Evolutionary conservation across 192 early-diverging fungal species (phyloP).

Genomic region (Entomortierella parvispora): DNA sequence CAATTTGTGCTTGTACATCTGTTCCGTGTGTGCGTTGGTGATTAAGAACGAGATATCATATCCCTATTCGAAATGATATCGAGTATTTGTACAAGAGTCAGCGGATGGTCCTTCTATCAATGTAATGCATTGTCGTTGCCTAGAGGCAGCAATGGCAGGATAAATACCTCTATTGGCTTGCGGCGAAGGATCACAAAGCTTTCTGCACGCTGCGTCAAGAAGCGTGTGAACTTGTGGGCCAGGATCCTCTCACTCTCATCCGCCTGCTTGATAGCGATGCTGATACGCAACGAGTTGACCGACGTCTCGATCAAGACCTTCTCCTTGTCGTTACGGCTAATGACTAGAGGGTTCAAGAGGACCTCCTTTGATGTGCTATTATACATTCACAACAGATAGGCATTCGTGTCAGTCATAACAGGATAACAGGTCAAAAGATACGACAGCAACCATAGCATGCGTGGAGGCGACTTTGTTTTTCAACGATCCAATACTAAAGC

Average conservation of each 20-base stretch:
- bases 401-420: neutral
- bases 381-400: neutral
- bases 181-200: slow-evolving; percentile 93
- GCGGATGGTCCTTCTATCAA: too few relatives aligned
- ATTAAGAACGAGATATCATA: slow-evolving; percentile 98
- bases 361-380: slow-evolving; percentile 81
- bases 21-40: slow-evolving; percentile 97
- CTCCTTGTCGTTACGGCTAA: slow-evolving; percentile 93
- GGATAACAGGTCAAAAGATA: too few relatives aligned
- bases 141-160: too few relatives aligned
- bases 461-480: too few relatives aligned
- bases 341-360: slow-evolving; percentile 85
- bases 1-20: slow-evolving; percentile 99
- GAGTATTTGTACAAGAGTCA: too few relatives aligned
- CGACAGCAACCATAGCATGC: too few relatives aligned
- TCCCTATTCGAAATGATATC: too few relatives aligned
- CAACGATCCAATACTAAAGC: too few relatives aligned
- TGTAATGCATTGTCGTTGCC: too few relatives aligned
- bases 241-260: slow-evolving; percentile 96
- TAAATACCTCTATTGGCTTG: slow-evolving; percentile 83
- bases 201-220: slow-evolving; percentile 97
- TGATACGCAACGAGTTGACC: slow-evolving; percentile 94
- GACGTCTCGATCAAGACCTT: slow-evolving; percentile 91
- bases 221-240: slow-evolving; percentile 97
- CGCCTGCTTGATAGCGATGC: slow-evolving; percentile 97